phyloP scores from a whole-genome alignment of 768 basidiomycete species.

The Paxillus rubicundulus region DNA sequence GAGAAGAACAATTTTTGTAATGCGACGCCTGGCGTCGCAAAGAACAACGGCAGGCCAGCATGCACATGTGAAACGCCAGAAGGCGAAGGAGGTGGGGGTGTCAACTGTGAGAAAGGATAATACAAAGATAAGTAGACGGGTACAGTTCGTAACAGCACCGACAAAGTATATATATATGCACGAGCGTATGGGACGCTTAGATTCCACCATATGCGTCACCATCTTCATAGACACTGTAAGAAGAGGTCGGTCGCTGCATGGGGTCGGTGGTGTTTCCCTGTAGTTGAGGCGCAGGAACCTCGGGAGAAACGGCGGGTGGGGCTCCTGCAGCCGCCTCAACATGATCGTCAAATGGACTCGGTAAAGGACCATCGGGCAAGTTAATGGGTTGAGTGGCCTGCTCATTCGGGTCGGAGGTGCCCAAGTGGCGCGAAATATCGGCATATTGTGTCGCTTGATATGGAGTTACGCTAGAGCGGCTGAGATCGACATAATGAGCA shows the following conservation, averaged over 20 bases:
- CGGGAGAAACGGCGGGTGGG: slow-evolving; percentile 36
- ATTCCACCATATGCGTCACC: slow-evolving; percentile 73
- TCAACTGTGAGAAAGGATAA: slow-evolving; percentile 11
- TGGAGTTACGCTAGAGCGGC: slow-evolving; percentile 67
- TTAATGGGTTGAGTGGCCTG: slow-evolving; percentile 15
- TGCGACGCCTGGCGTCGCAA: slow-evolving; percentile 24
- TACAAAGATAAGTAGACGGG: slow-evolving; percentile 23
- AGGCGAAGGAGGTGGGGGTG: slow-evolving; percentile 1
- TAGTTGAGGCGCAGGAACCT: slow-evolving; percentile 16
- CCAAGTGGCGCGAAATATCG: slow-evolving; percentile 61
- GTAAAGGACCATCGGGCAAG: slow-evolving; percentile 22
- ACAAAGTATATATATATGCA: slow-evolving; percentile 7
- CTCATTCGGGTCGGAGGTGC: slow-evolving; percentile 27
- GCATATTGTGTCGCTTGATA: slow-evolving; percentile 75
- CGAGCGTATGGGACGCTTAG: slow-evolving; percentile 29
- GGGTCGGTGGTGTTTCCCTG: slow-evolving; percentile 6
- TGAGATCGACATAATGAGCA: slow-evolving; percentile 60
- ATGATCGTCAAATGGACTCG: slow-evolving; percentile 30
- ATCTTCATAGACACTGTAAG: slow-evolving; percentile 53
- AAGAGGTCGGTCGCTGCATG: slow-evolving; percentile 46
- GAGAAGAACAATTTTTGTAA: neutral
- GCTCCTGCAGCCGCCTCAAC: neutral
- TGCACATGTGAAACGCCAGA: slow-evolving; percentile 9
- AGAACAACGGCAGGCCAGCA: slow-evolving; percentile 23
- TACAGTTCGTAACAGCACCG: slow-evolving; percentile 19